Evolutionary conservation across 768 basidiomycete species (phyloP).

Genomic region (Austroboletus festivus): DNA sequence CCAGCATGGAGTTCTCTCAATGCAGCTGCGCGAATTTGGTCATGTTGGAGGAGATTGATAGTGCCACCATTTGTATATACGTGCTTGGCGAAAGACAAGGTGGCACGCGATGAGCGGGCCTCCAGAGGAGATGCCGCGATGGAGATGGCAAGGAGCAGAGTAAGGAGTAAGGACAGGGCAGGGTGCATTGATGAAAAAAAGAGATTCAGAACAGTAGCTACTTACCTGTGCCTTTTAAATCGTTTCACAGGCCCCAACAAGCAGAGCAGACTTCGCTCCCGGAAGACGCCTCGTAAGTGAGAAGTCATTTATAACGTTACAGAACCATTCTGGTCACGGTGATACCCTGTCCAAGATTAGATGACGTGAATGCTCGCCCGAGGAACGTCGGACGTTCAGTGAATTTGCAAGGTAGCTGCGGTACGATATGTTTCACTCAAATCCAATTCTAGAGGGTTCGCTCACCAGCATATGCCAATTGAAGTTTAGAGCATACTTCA

Average conservation of each 20-base stretch:
- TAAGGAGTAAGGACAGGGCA: constrained; percentile 39
- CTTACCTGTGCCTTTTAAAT: constrained; percentile 19
- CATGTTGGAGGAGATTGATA: constrained; percentile 46
- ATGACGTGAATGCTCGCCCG: too few species aligned
- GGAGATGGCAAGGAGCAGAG: constrained; percentile 44
- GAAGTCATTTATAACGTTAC: too few species aligned
- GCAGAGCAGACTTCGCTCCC: too few species aligned
- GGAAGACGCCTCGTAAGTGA: too few species aligned
- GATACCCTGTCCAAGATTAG: too few species aligned
- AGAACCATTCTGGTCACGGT: too few species aligned
- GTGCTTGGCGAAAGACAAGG: constrained; percentile 50
- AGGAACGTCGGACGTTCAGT: too few species aligned
- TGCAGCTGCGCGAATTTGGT: constrained; percentile 46
- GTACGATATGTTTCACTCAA: too few species aligned
- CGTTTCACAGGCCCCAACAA: background rate
- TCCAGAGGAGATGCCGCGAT: constrained; percentile 44
- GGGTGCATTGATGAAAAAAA: constrained; percentile 35
- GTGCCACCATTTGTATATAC: constrained; percentile 48
- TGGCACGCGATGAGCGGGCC: constrained; percentile 39
- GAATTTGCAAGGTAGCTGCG: too few species aligned
- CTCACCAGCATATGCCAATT: too few species aligned
- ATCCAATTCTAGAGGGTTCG: too few species aligned
- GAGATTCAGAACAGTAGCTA: constrained; percentile 10
- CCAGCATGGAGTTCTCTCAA: constrained; percentile 40
- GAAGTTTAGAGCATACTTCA: too few species aligned